phyloP scores from a whole-genome alignment of 257 asterid species.

The Solanum gracilifrons region DNA sequence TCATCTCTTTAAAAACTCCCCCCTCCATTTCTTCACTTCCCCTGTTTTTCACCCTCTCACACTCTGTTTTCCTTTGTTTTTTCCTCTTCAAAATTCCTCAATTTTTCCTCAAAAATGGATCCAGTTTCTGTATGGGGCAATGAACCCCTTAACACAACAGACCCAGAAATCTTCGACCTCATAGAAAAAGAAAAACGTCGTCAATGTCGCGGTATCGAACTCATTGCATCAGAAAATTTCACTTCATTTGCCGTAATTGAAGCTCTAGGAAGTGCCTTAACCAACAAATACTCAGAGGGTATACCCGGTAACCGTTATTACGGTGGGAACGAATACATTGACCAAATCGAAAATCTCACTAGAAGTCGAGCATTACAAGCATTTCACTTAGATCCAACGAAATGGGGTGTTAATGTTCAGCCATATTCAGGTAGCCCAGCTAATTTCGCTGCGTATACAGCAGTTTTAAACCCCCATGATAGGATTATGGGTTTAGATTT shows the following conservation, averaged over 20 bases:
- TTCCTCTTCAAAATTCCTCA: neutral
- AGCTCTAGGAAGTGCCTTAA: slow-evolving; percentile 93
- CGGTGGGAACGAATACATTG: slow-evolving; percentile 37
- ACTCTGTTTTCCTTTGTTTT: neutral
- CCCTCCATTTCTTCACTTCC: neutral
- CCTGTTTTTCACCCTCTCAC: neutral
- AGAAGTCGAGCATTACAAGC: slow-evolving; percentile 30
- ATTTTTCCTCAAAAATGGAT: slow-evolving; percentile 15
- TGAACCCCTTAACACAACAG: slow-evolving; percentile 19
- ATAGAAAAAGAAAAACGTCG: slow-evolving; percentile 38
- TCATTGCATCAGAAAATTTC: slow-evolving; percentile 75
- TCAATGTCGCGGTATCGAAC: slow-evolving; percentile 39
- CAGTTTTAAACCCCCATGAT: slow-evolving; percentile 49
- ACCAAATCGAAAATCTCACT: slow-evolving; percentile 31
- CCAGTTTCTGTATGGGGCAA: slow-evolving; percentile 35
- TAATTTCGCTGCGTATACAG: slow-evolving; percentile 75
- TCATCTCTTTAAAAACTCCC: neutral
- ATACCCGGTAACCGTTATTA: slow-evolving; percentile 59
- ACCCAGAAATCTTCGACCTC: slow-evolving; percentile 35
- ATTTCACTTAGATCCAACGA: slow-evolving; percentile 30
- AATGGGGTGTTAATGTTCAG: slow-evolving; percentile 47
- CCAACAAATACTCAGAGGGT: slow-evolving; percentile 93
- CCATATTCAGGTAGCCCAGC: slow-evolving; percentile 44
- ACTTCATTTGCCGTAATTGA: slow-evolving; percentile 86
- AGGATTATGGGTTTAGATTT: slow-evolving; percentile 41